Base-by-base conservation (phyloP, 495 filamentous ascomycete genomes). In the Aspergillus cristatus region DNA sequence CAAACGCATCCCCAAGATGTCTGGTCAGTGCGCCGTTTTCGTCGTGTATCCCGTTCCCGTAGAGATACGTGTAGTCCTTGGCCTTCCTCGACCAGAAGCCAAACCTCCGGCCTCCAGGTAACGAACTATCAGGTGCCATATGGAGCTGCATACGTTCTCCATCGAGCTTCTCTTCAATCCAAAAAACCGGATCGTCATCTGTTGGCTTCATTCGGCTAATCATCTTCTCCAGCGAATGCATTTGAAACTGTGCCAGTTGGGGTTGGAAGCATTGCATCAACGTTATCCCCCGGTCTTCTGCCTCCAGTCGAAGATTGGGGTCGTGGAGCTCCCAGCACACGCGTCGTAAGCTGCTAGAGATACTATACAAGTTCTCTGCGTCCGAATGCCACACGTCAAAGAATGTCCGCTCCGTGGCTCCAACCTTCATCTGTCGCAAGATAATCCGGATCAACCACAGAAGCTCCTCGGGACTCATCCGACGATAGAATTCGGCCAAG, bases 211-310 rank as follows among this genome's bases (percentile, higher is more conserved):
- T 77, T 24, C 76, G 77, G 10, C 70, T 62, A 17, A 94, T 76
- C 70, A 94, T 83, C 41, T 79, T 82, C n/a, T 83, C 75, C 47
- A 97, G 81, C 3, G 79, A 81, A 32, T 86, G 72, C 76, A 86
- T 88, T 60, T 96, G 89, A 46, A 95, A 97, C 50, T 94, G 86
- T 3, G 91, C 93, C 36, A 98, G 72, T 62, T 96, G 91, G 29
- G 91, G 93, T 55, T 98, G 91, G 53, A 94, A 97, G 53, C 91
- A 97, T 49, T 88, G 79, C 91, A 97, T 97, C 18, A 97, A 62
- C 5, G 68, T 65, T 16, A 95, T 77, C 0, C 78, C 84, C 13
- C 79, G 72, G 44, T 90, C 79, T 24, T 86, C 77, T 20, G 74
- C 77, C 38, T 86, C 78, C 8, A 97, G 71, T 15, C 84, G 72